Evolutionary conservation across 2,329 filamentous ascomycete genomes (phyloP).

Genomic region (Stagonosporopsis rhizophila): DNA sequence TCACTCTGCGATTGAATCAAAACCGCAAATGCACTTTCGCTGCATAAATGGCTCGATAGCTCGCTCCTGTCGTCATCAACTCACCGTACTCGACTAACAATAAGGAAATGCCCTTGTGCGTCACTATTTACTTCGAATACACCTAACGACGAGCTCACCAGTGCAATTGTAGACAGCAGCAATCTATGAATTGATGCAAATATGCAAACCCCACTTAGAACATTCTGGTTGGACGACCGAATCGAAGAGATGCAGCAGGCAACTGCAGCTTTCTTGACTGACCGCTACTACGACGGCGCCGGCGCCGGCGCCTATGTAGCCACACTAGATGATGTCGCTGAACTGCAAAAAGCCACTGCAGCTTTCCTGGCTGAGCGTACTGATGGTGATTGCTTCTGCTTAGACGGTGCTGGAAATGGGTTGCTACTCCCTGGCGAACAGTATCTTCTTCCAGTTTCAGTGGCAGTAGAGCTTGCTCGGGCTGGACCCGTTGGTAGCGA

Average conservation of each 20-base stretch:
- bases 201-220: not conserved
- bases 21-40: not conserved
- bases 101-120: not conserved
- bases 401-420: not conserved
- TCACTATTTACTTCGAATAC: not conserved
- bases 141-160: not conserved
- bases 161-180: not conserved
- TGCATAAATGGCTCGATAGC: not conserved
- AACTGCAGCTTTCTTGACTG: conserved; percentile 5
- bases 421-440: conserved; percentile 13
- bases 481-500: too few relatives aligned
- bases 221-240: not conserved
- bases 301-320: not conserved
- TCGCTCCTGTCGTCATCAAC: not conserved
- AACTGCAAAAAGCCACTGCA: conserved; percentile 11
- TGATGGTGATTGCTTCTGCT: conserved; percentile 10
- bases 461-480: not conserved
- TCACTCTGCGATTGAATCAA: not conserved
- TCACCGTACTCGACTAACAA: not conserved
- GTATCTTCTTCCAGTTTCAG: not conserved
- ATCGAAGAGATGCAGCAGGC: conserved; percentile 1
- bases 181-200: not conserved
- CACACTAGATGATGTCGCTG: conserved; percentile 7
- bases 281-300: not conserved
- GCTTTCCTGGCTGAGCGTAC: conserved; percentile 10